Evolutionary conservation across 75 land plant species (phyloP).

Genomic region (Sequoia sempervirens): DNA sequence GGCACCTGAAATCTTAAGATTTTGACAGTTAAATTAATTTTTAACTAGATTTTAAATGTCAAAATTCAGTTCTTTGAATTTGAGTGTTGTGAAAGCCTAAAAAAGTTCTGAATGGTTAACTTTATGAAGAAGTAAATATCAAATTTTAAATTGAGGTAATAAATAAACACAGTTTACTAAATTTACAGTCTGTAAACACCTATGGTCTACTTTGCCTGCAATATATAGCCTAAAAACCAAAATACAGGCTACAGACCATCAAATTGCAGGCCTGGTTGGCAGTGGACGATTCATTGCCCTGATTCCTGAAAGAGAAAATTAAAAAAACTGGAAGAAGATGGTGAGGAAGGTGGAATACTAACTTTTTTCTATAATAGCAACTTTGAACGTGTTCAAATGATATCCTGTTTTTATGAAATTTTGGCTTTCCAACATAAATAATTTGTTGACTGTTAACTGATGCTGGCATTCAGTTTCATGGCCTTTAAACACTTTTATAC

Average conservation of each 20-base stretch:
- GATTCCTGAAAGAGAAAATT: not conserved
- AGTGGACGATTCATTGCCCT: not conserved
- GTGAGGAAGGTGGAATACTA: not conserved
- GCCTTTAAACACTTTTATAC: not conserved
- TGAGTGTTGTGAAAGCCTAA: too few species aligned
- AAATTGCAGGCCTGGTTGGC: not conserved
- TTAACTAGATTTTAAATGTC: too few species aligned
- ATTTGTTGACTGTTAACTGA: not conserved
- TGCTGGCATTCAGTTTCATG: not conserved
- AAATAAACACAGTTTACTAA: too few species aligned
- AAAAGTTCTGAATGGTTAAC: too few species aligned
- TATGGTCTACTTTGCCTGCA: not conserved
- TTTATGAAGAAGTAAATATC: too few species aligned
- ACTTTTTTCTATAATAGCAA: not conserved
- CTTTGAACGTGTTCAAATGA: not conserved
- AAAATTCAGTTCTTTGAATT: too few species aligned
- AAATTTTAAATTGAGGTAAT: too few species aligned
- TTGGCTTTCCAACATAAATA: too few species aligned
- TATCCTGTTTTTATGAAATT: not conserved
- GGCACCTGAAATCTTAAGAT: too few species aligned
- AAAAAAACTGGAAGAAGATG: not conserved
- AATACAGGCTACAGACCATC: too few species aligned
- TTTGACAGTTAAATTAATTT: too few species aligned
- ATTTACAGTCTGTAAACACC: not conserved
- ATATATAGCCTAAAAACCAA: too few species aligned